Percentiles rank a stretch among this genome's conserved stretches.
Evolutionary conservation across 345 rosid genomes (phyloP).

Genomic region (Arabis hirsuta): DNA sequence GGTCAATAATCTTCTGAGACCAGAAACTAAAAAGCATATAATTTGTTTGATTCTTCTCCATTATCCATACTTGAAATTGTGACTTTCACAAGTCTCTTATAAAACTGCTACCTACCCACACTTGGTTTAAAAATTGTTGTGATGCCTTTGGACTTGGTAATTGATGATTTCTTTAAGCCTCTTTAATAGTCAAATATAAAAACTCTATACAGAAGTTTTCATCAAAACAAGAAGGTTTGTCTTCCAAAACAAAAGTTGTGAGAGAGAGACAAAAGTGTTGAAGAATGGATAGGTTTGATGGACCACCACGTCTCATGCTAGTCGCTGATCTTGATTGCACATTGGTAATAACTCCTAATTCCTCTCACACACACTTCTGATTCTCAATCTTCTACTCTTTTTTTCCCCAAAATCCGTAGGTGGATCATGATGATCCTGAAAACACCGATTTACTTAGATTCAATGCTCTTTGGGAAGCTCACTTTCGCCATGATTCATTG

Average conservation of each 20-base stretch:
- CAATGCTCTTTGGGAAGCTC: constrained; percentile 88
- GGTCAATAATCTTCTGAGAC: too few relatives aligned
- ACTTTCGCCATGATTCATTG: constrained; percentile 71
- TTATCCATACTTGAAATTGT: too few relatives aligned
- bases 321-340: constrained; percentile 92
- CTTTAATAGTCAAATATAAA: too few relatives aligned
- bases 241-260: neutral
- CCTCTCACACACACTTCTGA: neutral
- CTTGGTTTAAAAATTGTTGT: too few relatives aligned
- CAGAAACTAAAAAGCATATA: too few relatives aligned
- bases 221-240: too few relatives aligned
- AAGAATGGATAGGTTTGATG: constrained; percentile 66
- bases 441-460: constrained; percentile 72
- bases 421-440: constrained; percentile 77
- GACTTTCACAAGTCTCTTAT: too few relatives aligned
- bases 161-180: too few relatives aligned
- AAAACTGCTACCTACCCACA: too few relatives aligned
- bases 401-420: constrained; percentile 48
- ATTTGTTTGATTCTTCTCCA: too few relatives aligned
- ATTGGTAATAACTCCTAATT: constrained; percentile 49
- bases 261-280: neutral
- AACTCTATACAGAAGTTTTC: too few relatives aligned
- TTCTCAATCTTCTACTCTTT: neutral
- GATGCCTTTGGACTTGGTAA: too few relatives aligned
- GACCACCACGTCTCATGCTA: constrained; percentile 71